Evolutionary conservation across 805 yeast genomes (phyloP).

Genomic region (Priceomyces melissophilus): DNA sequence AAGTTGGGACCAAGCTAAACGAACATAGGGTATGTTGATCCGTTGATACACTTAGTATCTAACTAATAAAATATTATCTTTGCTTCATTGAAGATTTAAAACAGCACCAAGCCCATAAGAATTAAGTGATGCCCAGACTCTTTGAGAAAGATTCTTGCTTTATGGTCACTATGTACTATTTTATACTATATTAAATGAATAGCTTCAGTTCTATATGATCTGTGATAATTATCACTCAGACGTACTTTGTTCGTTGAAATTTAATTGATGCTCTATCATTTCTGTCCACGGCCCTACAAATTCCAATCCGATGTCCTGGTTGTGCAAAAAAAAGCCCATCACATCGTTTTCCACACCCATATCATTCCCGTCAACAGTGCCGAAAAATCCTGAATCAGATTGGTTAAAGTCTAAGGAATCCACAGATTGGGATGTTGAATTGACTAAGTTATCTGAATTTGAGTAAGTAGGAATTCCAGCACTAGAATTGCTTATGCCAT

Average conservation of each 20-base stretch:
- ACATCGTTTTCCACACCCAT: conserved; percentile 38
- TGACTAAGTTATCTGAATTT: no score
- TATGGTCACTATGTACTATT: not conserved
- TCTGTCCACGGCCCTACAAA: conserved; percentile 76
- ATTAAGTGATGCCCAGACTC: no score
- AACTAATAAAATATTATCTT: no score
- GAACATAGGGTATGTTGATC: no score
- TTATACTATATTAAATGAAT: not conserved
- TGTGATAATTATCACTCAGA: conserved; percentile 3
- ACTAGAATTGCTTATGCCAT: no score
- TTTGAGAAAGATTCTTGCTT: no score
- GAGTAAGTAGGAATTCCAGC: no score
- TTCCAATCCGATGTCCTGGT: conserved; percentile 38
- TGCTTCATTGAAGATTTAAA: no score
- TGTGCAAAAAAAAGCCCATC: conserved; percentile 42
- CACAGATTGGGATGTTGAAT: no score
- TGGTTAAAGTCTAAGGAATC: no score
- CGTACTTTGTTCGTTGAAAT: conserved; percentile 26
- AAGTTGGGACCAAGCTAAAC: conserved; percentile 19
- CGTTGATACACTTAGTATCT: no score
- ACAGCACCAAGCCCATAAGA: no score
- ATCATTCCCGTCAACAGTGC: conserved; percentile 8
- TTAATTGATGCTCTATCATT: conserved; percentile 66
- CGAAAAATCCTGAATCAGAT: conserved; percentile 1
- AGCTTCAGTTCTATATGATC: not conserved